Base-by-base conservation (phyloP, 2,329 filamentous ascomycete genomes). In the Aspergillus sergii region DNA sequence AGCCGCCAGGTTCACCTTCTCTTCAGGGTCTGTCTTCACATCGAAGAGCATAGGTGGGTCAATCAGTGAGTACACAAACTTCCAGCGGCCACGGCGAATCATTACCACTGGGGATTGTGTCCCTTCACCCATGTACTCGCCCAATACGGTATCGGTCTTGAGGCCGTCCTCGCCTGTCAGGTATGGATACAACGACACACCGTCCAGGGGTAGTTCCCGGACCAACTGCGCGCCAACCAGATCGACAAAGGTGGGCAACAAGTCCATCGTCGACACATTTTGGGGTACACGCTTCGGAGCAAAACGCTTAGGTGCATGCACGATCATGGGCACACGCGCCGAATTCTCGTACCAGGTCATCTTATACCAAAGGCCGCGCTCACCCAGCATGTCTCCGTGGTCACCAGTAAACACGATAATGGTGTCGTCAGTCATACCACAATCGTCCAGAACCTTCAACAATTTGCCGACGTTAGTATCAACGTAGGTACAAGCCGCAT, bases 331-430 rank as follows among this genome's bases (percentile, higher is more conserved):
- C 26, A 97, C 94, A 32, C 94, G 90, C 53, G 93, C 92, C 14
- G 93, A 96, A 46, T 90, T 90, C 84, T 97, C 94, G 72, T 93
- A 97, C 86, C 95, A 97, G 74, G 88, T 93, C 94, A 97, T 97
- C 85, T 97, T 97, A 84, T 97, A 87, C 94, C 94, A 97, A 54
- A 97, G 82, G 7, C 91, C 91, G 59, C 93, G 89, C 82, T 97
- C 94, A 63, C 94, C 94, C 9, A 97, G 86, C 94, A 97, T 97
- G 78, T 97, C 94, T 61, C 94, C 94, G 74, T 97, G 94, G 76
- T 97, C 94, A 51, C 94, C 93, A 63, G 91, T 94, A 80, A 97
- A 97, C 68, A 97, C 89, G 71, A 97, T 84, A 71, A 97, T 93
- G 14, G 94, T 97, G 79, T 97, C 88, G 39, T 96, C 88, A 64